Conservation (phyloP, 306 rosid genomes). For the Vicia faba region DNA sequence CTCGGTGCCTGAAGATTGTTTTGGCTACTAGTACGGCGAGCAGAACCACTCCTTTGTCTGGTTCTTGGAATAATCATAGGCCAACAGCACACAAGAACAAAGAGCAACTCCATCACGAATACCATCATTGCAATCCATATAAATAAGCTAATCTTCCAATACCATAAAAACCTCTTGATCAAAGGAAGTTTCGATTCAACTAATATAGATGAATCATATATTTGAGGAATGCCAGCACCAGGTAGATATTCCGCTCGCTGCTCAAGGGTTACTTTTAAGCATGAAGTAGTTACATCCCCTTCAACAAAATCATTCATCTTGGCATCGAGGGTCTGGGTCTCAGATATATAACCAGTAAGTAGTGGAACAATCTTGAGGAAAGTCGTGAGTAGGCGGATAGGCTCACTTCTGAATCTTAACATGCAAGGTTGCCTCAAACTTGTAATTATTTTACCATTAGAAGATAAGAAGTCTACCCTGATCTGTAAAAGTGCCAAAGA, state of each 20-base stretch:
- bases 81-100: conserved; percentile 68
- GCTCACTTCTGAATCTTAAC: conserved; percentile 78
- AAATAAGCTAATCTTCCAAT: conserved; percentile 71
- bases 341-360: conserved; percentile 68
- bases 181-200: conserved; percentile 75
- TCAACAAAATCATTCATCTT: conserved; percentile 70
- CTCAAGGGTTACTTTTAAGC: conserved; percentile 72
- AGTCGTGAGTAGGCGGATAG: conserved; percentile 63
- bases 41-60: conserved; percentile 51
- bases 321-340: conserved; percentile 68
- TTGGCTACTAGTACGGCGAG: conserved; percentile 27
- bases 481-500: conserved; percentile 49
- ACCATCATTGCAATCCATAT: conserved; percentile 64
- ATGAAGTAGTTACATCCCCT: conserved; percentile 70
- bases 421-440: conserved; percentile 77
- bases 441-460: conserved; percentile 63
- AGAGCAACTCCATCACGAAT: conserved; percentile 59
- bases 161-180: conserved; percentile 65
- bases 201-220: conserved; percentile 62
- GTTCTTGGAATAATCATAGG: conserved; percentile 63
- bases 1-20: conserved; percentile 35
- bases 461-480: conserved; percentile 69
- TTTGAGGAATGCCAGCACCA: conserved; percentile 90
- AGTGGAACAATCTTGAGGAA: conserved; percentile 77
- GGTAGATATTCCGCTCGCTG: conserved; percentile 77